Evolutionary conservation across 257 asterid species (phyloP), one percentile per base, ranked within the genome.

Genomic region (Solanum pinnatisectum): DNA sequence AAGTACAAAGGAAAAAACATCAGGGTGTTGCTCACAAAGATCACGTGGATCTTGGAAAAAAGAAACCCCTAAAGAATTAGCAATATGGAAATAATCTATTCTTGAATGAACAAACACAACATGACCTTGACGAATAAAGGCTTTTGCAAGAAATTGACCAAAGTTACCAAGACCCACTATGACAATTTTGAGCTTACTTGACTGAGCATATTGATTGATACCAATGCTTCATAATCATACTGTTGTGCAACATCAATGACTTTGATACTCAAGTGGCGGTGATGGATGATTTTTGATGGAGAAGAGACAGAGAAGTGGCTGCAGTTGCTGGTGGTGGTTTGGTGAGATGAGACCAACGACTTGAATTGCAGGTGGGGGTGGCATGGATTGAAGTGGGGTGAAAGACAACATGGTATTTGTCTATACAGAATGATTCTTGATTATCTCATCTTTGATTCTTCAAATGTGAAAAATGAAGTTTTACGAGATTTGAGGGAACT

Each of bases 11-110:
- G 4, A 95, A 84, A 33, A 23, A 95, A 95, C 95, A 81, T 93
- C 98, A 2, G 96, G 98, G 76, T 94, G 96, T 37, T 89, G 93
- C 86, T 95, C 98, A 49, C 98, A 95, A 30, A 95, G 90, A 67
- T 94, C 98, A 76, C 94, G 90, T 0, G 93, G 91, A 89, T 95
- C 95, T 87, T 90, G 84, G 87, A 90, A 93, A 91, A 91, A 95
- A 1, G 87, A 49, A 10, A 93, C 95, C 15, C 97, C 97, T 5
- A 95, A 79, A 7, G 95, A 88, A 25, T 90, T 87, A 1, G 98
- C 95, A 4, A 82, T 52, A 27, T 91, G 72, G 83, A 32, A 87
- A 89, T 94, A 87, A 88, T 93, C 87, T 0, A 16, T 52, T 10
- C 98, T 91, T 18, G 98, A 95, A 39, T 91, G 90, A 2, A 95